phyloP scores from a whole-genome alignment of 1,139 yeast species.

The Sugiyamaella novakii region DNA sequence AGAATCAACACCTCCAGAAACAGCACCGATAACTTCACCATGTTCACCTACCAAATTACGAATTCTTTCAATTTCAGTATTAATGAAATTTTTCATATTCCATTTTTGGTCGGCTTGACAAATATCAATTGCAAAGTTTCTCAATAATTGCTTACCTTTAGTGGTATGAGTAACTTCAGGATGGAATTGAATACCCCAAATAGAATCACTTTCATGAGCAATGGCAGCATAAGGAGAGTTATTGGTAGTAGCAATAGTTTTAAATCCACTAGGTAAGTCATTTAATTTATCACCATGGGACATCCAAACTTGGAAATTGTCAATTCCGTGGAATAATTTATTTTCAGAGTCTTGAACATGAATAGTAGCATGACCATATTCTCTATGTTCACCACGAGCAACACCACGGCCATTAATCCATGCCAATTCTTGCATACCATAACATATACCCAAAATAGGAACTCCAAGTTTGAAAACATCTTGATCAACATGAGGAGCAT shows the following conservation, averaged over 20 bases:
- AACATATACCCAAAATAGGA: conserved; percentile 96
- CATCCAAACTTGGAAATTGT: conserved; percentile 98
- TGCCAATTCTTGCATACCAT: conserved; percentile 99
- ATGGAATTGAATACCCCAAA: conserved; percentile 97
- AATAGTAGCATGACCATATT: conserved; percentile 94
- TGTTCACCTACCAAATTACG: conserved; percentile 91
- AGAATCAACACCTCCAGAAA: conserved; percentile 99
- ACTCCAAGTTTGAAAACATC: conserved; percentile 87
- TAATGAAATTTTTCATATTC: conserved; percentile 98
- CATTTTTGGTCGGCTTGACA: conserved; percentile 88
- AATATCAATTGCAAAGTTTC: conserved; percentile 89
- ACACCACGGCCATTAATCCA: conserved; percentile 98
- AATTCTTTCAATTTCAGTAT: conserved; percentile 92
- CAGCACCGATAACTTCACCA: conserved; percentile 99
- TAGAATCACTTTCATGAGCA: conserved; percentile 68
- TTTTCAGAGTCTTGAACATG: conserved; percentile 68
- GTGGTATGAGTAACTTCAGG: conserved; percentile 98
- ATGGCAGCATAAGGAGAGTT: conserved; percentile 97
- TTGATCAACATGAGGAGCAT: conserved; percentile 96
- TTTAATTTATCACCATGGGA: conserved; percentile 97
- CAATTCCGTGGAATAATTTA: conserved; percentile 82
- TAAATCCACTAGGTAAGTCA: conserved; percentile 86
- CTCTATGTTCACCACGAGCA: conserved; percentile 95
- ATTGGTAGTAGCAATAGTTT: conserved; percentile 84
- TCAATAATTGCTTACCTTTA: conserved; percentile 83